These are phyloP conservation scores for Rostrohypoxylon terebratum DNA, from an alignment of 495 filamentous ascomycete species.

Conservation along the genomic window DNA sequence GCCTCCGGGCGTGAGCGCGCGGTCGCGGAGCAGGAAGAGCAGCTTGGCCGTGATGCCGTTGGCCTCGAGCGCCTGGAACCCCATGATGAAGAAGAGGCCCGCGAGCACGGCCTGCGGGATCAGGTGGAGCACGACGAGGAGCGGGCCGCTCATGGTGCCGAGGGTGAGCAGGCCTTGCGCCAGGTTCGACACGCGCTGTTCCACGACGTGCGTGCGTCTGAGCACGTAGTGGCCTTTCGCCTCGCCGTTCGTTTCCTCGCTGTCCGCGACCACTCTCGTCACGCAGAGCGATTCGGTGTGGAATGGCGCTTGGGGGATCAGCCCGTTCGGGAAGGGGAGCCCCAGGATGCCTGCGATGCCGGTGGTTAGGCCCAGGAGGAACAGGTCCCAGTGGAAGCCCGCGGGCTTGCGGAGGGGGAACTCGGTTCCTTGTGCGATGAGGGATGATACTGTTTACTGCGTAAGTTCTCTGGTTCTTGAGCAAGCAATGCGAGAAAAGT, in stretches of 20 bases:
- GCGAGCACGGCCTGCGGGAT: constrained; percentile 91
- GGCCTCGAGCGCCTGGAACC: constrained; percentile 79
- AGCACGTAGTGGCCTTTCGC: constrained; percentile 62
- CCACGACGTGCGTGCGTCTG: constrained; percentile 79
- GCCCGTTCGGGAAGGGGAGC: constrained; percentile 90
- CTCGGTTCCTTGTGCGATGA: constrained; percentile 92
- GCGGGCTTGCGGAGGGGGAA: constrained; percentile 93
- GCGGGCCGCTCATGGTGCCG: constrained; percentile 87
- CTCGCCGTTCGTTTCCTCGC: constrained; percentile 67
- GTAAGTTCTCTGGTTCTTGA: constrained; percentile 7
- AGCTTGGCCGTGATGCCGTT: constrained; percentile 89
- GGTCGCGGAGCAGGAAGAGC: constrained; percentile 78
- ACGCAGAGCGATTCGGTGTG: constrained; percentile 88
- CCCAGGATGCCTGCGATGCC: constrained; percentile 85
- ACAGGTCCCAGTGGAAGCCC: constrained; percentile 96
- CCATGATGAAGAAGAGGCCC: constrained; percentile 96
- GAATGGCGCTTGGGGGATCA: constrained; percentile 94
- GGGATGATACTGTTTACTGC: constrained; percentile 71
- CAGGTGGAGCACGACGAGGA: constrained; percentile 83
- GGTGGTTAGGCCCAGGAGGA: constrained; percentile 90
- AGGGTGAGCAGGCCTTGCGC: constrained; percentile 85
- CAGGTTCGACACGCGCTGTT: constrained; percentile 90
- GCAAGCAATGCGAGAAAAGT: neutral
- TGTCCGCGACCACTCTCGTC: constrained; percentile 69
- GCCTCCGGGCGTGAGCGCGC: constrained; percentile 67